These are phyloP conservation scores for Neofusicoccum umdonicola DNA, from an alignment of 2,329 filamentous ascomycete species.

Conservation along the genomic window DNA sequence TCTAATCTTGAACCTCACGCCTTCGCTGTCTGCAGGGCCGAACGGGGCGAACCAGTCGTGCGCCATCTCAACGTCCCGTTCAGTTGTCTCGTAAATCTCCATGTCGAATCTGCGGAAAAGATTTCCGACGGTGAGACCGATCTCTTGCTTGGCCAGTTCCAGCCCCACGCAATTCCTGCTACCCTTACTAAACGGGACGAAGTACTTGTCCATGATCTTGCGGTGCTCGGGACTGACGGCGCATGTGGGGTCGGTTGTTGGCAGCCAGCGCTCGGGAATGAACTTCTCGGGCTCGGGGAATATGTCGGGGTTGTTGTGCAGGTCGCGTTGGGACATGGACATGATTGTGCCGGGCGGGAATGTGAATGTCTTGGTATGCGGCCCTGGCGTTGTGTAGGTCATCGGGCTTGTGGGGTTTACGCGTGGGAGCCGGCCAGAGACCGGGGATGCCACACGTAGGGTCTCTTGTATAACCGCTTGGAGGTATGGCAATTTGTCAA, in stretches of 20 bases:
- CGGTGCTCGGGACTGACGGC: neutral
- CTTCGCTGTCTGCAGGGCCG: slow-evolving; percentile 17
- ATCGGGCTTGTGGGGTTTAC: slow-evolving; percentile 15
- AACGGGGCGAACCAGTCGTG: slow-evolving; percentile 21
- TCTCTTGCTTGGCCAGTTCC: slow-evolving; percentile 13
- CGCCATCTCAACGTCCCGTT: slow-evolving; percentile 19
- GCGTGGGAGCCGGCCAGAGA: slow-evolving; percentile 21
- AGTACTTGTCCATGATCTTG: slow-evolving; percentile 19
- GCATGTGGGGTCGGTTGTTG: slow-evolving; percentile 7
- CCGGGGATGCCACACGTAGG: slow-evolving; percentile 19
- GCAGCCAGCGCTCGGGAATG: slow-evolving; percentile 23
- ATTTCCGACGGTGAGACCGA: neutral
- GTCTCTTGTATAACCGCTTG: slow-evolving; percentile 22
- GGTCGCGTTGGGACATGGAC: slow-evolving; percentile 19
- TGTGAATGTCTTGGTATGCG: slow-evolving; percentile 9
- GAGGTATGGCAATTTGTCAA: slow-evolving; percentile 22
- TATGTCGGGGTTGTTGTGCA: slow-evolving; percentile 20
- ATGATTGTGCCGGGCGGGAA: slow-evolving; percentile 21
- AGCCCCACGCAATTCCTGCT: slow-evolving; percentile 22
- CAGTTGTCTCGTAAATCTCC: slow-evolving; percentile 17
- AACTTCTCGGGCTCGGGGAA: slow-evolving; percentile 21
- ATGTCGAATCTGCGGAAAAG: slow-evolving; percentile 13
- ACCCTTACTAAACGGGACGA: slow-evolving; percentile 23
- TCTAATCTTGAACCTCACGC: slow-evolving; percentile 20
- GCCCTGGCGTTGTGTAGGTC: slow-evolving; percentile 17